phyloP scores from a whole-genome alignment of 768 basidiomycete genomes.

The Fibroporia radiculosa region DNA sequence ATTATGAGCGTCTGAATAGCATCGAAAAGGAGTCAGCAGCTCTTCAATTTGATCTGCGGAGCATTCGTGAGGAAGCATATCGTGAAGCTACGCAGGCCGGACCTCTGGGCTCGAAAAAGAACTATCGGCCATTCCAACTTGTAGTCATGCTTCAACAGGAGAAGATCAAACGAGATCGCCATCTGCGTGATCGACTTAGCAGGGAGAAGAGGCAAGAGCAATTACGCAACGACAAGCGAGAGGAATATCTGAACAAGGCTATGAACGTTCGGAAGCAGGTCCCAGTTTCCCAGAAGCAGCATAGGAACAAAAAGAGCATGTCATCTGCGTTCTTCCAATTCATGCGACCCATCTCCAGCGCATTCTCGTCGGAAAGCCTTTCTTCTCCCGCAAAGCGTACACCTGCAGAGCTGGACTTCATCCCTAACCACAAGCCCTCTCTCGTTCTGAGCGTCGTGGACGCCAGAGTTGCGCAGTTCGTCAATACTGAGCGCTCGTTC shows the following conservation, averaged over 20 bases:
- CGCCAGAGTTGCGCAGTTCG: slow-evolving; percentile 59
- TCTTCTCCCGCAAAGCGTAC: slow-evolving; percentile 45
- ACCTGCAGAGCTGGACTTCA: slow-evolving; percentile 69
- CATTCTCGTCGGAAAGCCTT: slow-evolving; percentile 61
- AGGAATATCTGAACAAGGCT: slow-evolving; percentile 67
- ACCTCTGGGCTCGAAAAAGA: slow-evolving; percentile 35
- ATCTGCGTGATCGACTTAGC: slow-evolving; percentile 57
- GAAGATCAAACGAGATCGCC: slow-evolving; percentile 73
- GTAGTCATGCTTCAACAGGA: slow-evolving; percentile 64
- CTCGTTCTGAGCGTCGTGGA: slow-evolving; percentile 70
- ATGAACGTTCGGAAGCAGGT: slow-evolving; percentile 53
- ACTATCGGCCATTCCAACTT: slow-evolving; percentile 57
- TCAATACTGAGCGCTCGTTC: slow-evolving; percentile 77
- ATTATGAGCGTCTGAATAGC: slow-evolving; percentile 68
- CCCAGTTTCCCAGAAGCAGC: slow-evolving; percentile 53
- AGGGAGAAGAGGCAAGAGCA: slow-evolving; percentile 77
- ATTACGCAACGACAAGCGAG: slow-evolving; percentile 59
- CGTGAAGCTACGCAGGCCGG: slow-evolving; percentile 48
- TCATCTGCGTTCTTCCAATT: slow-evolving; percentile 73
- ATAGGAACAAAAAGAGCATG: slow-evolving; percentile 85
- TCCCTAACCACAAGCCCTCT: slow-evolving; percentile 63
- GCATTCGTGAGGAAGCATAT: slow-evolving; percentile 68
- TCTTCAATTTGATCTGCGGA: slow-evolving; percentile 62
- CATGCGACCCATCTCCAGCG: slow-evolving; percentile 86
- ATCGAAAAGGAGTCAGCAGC: slow-evolving; percentile 62